Percentiles rank a stretch among this genome's conserved stretches.
phyloP scores from a whole-genome alignment of 148 eudicot genomes.

The Camellia granthamiana region DNA sequence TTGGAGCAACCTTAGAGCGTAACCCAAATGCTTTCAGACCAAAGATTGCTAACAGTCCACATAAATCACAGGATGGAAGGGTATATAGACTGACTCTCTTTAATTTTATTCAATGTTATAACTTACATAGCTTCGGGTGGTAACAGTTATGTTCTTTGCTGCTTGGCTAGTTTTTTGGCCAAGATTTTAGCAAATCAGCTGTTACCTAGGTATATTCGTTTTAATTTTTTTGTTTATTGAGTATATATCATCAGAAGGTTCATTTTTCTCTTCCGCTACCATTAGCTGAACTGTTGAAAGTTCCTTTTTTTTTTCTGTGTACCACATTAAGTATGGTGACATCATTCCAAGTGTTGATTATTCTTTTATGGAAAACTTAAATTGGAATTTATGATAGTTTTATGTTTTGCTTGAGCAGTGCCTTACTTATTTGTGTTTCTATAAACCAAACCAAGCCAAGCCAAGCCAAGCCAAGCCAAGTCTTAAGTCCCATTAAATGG shows the following conservation, averaged over 20 bases:
- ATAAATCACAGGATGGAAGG: slow-evolving; percentile 38
- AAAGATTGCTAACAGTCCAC: slow-evolving; percentile 67
- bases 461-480: too few species aligned
- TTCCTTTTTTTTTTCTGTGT: background rate
- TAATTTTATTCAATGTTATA: background rate
- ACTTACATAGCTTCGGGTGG: background rate
- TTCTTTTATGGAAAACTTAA: background rate
- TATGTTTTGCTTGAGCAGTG: background rate
- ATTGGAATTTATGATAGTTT: background rate
- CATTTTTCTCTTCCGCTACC: background rate
- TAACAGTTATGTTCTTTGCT: background rate
- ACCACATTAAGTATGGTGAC: background rate
- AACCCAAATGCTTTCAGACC: slow-evolving; percentile 78
- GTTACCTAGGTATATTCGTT: background rate
- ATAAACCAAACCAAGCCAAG: too few species aligned
- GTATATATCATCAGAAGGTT: background rate
- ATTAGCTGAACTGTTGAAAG: background rate
- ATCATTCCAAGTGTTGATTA: background rate
- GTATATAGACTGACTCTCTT: slow-evolving; percentile 32
- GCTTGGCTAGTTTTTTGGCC: background rate
- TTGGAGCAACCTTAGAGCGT: slow-evolving; percentile 54
- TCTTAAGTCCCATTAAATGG: too few species aligned
- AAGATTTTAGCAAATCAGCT: background rate
- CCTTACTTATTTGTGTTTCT: background rate
- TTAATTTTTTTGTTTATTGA: background rate